Evolutionary conservation across 768 basidiomycete species (phyloP).

Genomic region (Hortiboletus flavorubellus): DNA sequence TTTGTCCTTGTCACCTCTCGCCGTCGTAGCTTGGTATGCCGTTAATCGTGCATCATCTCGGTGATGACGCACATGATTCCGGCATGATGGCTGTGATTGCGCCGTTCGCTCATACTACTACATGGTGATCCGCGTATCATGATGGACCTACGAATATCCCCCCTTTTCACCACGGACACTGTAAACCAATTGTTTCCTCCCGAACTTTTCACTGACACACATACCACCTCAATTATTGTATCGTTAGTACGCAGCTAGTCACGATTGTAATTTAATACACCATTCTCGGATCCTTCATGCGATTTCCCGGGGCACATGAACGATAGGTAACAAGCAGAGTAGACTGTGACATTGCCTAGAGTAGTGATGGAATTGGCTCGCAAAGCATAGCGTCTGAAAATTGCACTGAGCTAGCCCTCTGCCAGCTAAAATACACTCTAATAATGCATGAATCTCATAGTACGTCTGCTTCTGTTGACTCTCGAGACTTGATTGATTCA

Average conservation of each 20-base stretch:
- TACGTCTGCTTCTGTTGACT: background rate
- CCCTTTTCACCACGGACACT: constrained; percentile 7
- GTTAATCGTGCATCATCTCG: constrained; percentile 16
- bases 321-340: background rate
- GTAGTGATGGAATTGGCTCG: too few species aligned
- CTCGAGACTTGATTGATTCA: background rate
- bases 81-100: constrained; percentile 11
- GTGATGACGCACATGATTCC: constrained; percentile 15
- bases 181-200: background rate
- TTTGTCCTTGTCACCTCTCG: constrained; percentile 59
- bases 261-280: background rate
- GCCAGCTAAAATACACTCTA: too few species aligned
- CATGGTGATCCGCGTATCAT: background rate
- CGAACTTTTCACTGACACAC: background rate
- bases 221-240: constrained; percentile 13
- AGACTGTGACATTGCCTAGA: too few species aligned
- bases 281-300: background rate
- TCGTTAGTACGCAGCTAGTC: background rate
- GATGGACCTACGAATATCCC: constrained; percentile 1
- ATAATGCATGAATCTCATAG: too few species aligned
- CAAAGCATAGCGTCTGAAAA: too few species aligned
- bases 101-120: constrained; percentile 10
- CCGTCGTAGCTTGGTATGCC: constrained; percentile 48
- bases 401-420: too few species aligned
- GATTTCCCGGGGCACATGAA: background rate